phyloP scores from a whole-genome alignment of 2,329 filamentous ascomycete genomes.

The Lasiodiplodia sp. region DNA sequence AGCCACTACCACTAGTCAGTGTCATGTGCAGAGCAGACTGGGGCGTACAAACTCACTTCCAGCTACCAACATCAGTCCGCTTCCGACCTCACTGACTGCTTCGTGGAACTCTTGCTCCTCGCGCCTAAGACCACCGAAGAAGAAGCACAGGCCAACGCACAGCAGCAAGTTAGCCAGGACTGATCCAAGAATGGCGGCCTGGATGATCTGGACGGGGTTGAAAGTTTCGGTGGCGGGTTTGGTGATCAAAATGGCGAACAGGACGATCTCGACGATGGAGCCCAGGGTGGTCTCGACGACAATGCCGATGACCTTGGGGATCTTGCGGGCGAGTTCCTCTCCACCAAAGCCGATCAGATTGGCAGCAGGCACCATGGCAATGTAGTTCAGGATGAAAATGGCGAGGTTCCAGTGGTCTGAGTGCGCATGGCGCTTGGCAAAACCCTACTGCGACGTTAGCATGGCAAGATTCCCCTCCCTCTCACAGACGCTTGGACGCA shows the following conservation, averaged over 20 bases:
- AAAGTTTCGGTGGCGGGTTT: slow-evolving; percentile 44
- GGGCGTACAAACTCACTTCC: slow-evolving; percentile 57
- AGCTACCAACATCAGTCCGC: slow-evolving; percentile 77
- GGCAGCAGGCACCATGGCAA: slow-evolving; percentile 79
- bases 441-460: slow-evolving; percentile 48
- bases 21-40: not conserved
- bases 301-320: slow-evolving; percentile 75
- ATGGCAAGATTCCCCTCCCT: slow-evolving; percentile 32
- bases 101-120: slow-evolving; percentile 76
- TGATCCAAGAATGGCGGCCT: slow-evolving; percentile 83
- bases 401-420: slow-evolving; percentile 49
- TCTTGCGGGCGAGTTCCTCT: slow-evolving; percentile 74
- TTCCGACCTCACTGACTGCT: slow-evolving; percentile 79
- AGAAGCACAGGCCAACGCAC: slow-evolving; percentile 81
- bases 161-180: slow-evolving; percentile 83
- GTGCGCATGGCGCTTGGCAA: slow-evolving; percentile 62
- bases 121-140: slow-evolving; percentile 73
- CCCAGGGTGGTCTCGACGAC: slow-evolving; percentile 68
- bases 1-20: slow-evolving; percentile 48
- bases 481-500: slow-evolving; percentile 39
- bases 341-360: slow-evolving; percentile 79
- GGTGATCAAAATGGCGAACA: slow-evolving; percentile 78
- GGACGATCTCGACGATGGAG: slow-evolving; percentile 79
- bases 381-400: slow-evolving; percentile 74
- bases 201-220: slow-evolving; percentile 68